These are phyloP conservation scores for Saksenaea oblongispora DNA, from an alignment of 371 early-diverging fungal species.

Conservation along the genomic window DNA sequence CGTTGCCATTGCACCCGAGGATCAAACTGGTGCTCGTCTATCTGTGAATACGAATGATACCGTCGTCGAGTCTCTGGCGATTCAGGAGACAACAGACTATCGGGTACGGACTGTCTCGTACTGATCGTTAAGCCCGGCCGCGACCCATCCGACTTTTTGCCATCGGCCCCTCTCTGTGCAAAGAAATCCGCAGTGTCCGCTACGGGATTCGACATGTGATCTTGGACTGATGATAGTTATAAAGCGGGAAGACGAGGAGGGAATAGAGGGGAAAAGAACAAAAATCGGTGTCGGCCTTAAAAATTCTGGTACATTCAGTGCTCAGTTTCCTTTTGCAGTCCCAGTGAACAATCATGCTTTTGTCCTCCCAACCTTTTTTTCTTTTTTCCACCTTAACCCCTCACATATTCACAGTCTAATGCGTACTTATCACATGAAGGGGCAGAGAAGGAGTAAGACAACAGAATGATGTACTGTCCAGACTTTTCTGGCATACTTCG, in stretches of 20 bases:
- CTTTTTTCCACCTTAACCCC: too few species aligned
- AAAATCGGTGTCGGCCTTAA: neutral
- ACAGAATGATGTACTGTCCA: too few species aligned
- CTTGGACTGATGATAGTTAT: neutral
- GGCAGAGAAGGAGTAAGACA: too few species aligned
- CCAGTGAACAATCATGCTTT: too few species aligned
- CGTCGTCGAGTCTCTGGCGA: conserved; percentile 22
- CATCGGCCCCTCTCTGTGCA: conserved; percentile 15
- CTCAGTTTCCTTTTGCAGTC: too few species aligned
- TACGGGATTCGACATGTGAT: conserved; percentile 37
- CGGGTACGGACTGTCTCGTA: neutral
- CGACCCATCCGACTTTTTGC: neutral
- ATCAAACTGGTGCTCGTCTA: conserved; percentile 19
- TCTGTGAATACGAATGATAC: neutral
- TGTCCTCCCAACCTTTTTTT: too few species aligned
- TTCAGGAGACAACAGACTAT: conserved; percentile 18
- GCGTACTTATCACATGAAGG: too few species aligned
- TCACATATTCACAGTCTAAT: too few species aligned
- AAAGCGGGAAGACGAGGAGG: neutral
- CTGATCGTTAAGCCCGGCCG: neutral
- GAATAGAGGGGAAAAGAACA: neutral
- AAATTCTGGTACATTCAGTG: neutral
- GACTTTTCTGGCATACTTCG: too few species aligned
- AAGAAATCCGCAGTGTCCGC: conserved; percentile 41
- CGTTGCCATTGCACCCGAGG: conserved; percentile 37